A percentile compares a stretch with the other conserved stretches of the same genome.
phyloP scores from a whole-genome alignment of 2,329 filamentous ascomycete species.

The Tolypocladium endophyticum region DNA sequence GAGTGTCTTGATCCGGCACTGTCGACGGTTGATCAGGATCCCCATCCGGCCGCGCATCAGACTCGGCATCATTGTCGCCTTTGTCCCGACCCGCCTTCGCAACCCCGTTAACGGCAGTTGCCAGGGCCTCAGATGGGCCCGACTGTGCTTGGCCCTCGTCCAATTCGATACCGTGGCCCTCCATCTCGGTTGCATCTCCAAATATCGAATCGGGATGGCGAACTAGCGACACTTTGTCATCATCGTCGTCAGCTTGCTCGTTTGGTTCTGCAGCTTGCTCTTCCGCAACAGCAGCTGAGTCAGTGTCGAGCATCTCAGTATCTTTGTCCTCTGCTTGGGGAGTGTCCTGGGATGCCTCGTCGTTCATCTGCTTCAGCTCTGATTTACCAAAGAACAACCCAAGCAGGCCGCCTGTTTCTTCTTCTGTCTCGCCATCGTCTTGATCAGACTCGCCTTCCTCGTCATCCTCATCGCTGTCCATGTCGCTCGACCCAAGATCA shows the following conservation, averaged over 20 bases:
- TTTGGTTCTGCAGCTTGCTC: not conserved
- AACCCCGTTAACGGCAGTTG: not conserved
- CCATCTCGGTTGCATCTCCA: constrained; percentile 2
- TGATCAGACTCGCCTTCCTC: constrained; percentile 31
- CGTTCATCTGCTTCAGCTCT: constrained; percentile 42
- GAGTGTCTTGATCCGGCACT: not conserved
- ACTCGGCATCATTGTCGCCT: not conserved
- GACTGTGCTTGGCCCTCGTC: not conserved
- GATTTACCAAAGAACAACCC: constrained; percentile 50
- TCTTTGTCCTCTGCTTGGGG: constrained; percentile 12
- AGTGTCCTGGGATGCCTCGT: constrained; percentile 19
- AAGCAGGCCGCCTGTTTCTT: constrained; percentile 36
- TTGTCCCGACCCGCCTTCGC: not conserved
- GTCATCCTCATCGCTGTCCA: constrained; percentile 24
- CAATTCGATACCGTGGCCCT: not conserved
- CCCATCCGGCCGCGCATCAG: not conserved
- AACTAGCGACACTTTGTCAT: constrained; percentile 23
- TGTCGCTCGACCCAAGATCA: constrained; percentile 49
- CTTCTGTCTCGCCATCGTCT: constrained; percentile 29
- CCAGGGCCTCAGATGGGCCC: not conserved
- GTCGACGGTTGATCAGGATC: too few relatives aligned
- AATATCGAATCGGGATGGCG: constrained; percentile 16
- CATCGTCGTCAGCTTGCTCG: constrained; percentile 11
- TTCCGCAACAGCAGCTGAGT: constrained; percentile 1
- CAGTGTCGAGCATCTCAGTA: constrained; percentile 11